These are phyloP conservation scores for Epichloe typhina DNA, from an alignment of 2,329 filamentous ascomycete species.

Conservation along the genomic window DNA sequence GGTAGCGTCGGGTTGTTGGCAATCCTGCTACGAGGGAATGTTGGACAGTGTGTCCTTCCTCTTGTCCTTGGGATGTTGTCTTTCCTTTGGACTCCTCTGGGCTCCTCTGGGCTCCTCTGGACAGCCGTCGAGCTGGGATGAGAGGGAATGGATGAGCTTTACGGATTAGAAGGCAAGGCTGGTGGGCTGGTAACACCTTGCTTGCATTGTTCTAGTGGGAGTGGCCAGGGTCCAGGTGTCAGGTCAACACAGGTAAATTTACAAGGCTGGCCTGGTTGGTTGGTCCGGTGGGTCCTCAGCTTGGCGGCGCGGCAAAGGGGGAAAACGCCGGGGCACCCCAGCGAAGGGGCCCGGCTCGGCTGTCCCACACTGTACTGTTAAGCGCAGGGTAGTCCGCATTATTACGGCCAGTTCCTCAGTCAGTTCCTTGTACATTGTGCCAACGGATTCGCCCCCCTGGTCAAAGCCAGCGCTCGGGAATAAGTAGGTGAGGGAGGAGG, in stretches of 20 bases:
- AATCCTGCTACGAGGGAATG: neutral
- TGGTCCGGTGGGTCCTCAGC: neutral
- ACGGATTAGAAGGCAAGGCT: neutral
- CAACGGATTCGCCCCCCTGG: no score
- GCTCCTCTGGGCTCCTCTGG: no score
- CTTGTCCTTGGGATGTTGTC: no score
- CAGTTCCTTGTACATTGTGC: no score
- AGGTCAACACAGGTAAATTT: neutral
- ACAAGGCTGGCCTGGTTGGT: neutral
- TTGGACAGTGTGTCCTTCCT: neutral
- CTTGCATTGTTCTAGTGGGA: neutral
- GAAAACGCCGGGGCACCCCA: neutral
- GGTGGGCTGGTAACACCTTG: neutral
- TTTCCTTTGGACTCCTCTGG: no score
- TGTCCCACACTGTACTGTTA: no score
- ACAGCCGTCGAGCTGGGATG: neutral
- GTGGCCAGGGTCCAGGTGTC: neutral
- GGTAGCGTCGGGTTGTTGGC: neutral
- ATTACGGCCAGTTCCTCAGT: no score
- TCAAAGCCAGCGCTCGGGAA: no score
- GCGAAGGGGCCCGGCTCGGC: no score
- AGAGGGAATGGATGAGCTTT: neutral
- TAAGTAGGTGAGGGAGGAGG: no score
- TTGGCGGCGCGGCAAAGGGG: neutral
- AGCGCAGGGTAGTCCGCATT: no score